A percentile compares a stretch with the other conserved stretches of the same genome.
Evolutionary conservation across 2,329 filamentous ascomycete genomes (phyloP).

Genomic region (Phoma sp.): DNA sequence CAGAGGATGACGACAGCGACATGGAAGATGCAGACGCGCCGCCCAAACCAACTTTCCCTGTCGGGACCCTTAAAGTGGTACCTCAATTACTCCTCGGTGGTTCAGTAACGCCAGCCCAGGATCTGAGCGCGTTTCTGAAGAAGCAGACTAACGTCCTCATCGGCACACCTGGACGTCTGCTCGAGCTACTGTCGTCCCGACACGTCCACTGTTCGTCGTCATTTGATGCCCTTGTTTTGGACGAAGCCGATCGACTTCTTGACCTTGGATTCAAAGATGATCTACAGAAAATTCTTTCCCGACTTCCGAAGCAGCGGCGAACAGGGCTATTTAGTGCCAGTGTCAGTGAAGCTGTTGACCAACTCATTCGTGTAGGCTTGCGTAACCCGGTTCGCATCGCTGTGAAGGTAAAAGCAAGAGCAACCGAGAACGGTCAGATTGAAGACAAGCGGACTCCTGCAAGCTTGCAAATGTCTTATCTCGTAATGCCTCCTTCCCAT

Average conservation of each 20-base stretch:
- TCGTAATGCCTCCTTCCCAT: constrained; percentile 76
- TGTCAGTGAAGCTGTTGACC: constrained; percentile 92
- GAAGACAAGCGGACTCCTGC: constrained; percentile 90
- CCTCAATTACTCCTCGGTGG: constrained; percentile 85
- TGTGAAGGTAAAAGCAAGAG: constrained; percentile 77
- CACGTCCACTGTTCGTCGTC: constrained; percentile 88
- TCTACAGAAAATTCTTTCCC: constrained; percentile 81
- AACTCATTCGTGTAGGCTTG: constrained; percentile 89
- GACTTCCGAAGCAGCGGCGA: constrained; percentile 88
- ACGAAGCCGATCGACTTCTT: constrained; percentile 91
- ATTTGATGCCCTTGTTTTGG: constrained; percentile 90
- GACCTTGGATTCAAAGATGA: constrained; percentile 95
- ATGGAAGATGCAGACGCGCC: constrained; percentile 50
- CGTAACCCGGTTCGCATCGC: constrained; percentile 94
- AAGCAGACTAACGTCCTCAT: constrained; percentile 88
- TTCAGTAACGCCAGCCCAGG: constrained; percentile 80
- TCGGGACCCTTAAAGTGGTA: constrained; percentile 67
- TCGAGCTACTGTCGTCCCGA: constrained; percentile 84
- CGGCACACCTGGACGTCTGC: constrained; percentile 86
- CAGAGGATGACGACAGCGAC: constrained; percentile 53
- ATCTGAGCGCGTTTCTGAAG: constrained; percentile 83
- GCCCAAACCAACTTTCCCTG: constrained; percentile 51
- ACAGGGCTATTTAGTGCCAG: constrained; percentile 95
- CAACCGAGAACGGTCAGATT: constrained; percentile 62
- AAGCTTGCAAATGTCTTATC: constrained; percentile 89